A percentile compares a stretch with the other conserved stretches of the same genome.
Conservation (phyloP, 2,329 filamentous ascomycete genomes). For the Aspergillus jensenii region DNA sequence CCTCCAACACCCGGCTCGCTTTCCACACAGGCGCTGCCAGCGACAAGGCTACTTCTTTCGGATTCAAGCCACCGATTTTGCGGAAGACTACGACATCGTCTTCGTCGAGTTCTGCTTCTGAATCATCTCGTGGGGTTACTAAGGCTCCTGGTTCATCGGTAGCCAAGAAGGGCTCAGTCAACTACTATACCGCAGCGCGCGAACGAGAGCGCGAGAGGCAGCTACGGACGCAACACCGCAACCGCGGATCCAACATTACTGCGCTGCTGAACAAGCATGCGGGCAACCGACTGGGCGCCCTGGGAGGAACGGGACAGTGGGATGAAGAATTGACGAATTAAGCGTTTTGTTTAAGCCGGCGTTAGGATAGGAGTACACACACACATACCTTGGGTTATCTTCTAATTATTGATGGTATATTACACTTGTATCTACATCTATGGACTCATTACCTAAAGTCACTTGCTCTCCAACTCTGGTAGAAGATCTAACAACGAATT, state of each 20-base stretch:
- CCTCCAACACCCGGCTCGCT: constrained; percentile 29
- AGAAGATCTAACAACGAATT: constrained; percentile 27
- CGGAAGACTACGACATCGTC: constrained; percentile 32
- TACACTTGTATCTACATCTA: background rate
- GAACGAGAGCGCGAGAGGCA: constrained; percentile 60
- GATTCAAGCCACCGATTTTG: constrained; percentile 33
- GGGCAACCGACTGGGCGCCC: constrained; percentile 36
- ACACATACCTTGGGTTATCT: background rate
- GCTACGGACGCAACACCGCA: constrained; percentile 52
- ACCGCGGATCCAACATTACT: constrained; percentile 31
- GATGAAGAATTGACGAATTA: constrained; percentile 24
- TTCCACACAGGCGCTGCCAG: constrained; percentile 29
- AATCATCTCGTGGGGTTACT: constrained; percentile 25
- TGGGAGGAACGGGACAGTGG: constrained; percentile 40
- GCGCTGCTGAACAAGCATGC: constrained; percentile 42
- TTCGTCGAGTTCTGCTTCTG: constrained; percentile 23
- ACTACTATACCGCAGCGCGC: constrained; percentile 55
- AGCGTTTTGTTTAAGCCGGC: constrained; percentile 2
- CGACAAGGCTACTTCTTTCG: constrained; percentile 23
- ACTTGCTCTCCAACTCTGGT: constrained; percentile 13
- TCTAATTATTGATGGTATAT: background rate
- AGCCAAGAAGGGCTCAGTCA: constrained; percentile 60
- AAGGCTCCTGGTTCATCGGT: constrained; percentile 45
- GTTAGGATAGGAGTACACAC: constrained; percentile 3
- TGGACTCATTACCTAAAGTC: background rate